Evolutionary conservation across 2,329 filamentous ascomycete species (phyloP), one percentile per base, ranked within the genome.

Genomic region (Annulohypoxylon truncatum): DNA sequence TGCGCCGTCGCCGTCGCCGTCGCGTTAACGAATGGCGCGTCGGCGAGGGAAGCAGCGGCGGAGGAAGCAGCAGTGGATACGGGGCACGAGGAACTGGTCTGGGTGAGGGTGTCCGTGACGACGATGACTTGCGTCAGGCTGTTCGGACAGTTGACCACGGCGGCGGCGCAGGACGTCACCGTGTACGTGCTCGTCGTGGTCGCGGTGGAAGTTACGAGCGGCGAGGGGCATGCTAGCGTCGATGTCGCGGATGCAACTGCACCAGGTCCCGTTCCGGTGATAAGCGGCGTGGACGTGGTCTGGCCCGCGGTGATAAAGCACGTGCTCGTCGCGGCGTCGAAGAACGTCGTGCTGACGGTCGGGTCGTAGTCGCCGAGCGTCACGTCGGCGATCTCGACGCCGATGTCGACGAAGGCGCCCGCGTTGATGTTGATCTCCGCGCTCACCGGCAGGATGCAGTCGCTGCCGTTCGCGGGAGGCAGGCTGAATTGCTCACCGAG

Each of bases 381-480:
- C 47, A 72, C 12, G 56, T 68, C 65, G 1, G n/a, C 72, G 44
- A 76, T 24, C 15, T 71, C 68, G 5, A 71, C 72, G 46, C 72
- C 73, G 54, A 76, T 54, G 56, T 76, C 73, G 24, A 74, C 69
- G 59, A 71, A 75, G 1, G 68, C 71, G 44, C 73, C 74, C n/a
- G 73, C 73, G 64, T 76, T 76, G 67, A 76, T 73, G 72, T 76
- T 71, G 18, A 76, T 59, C 38, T 74, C 72, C 12, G 74, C 74
- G 1, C 64, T 64, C 3, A 68, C 71, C 9, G 70, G 67, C 13
- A 74, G 53, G 24, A 73, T 24, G 63, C 70, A 74, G 40, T 56
- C 46, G 48, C 55, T 68, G 8, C 60, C 59, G 63, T 66, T 61
- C 4, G 22, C 15, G 2, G 52, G 57, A 48, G 15, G 15, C 8